Percentiles rank a stretch among this genome's conserved stretches.
These are phyloP conservation scores for Fonsecaea multimorphosa DNA, from an alignment of 2,329 filamentous ascomycete species.

Conservation along the genomic window DNA sequence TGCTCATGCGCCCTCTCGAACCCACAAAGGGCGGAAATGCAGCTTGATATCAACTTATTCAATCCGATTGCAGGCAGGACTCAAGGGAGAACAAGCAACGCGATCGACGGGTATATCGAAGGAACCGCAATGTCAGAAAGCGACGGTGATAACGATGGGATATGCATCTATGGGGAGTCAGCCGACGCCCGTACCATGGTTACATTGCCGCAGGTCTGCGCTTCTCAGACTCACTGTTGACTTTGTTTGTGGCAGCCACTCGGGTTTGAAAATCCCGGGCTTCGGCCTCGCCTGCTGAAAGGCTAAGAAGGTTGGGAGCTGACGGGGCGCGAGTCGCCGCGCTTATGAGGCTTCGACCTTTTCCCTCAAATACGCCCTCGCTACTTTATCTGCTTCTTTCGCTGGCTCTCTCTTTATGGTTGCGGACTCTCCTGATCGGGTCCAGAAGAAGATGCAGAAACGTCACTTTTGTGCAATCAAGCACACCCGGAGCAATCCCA, in stretches of 20 bases:
- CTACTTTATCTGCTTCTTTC: neutral
- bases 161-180: neutral
- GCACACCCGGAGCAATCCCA: neutral
- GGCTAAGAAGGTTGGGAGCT: neutral
- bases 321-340: neutral
- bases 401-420: neutral
- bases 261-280: neutral
- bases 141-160: neutral
- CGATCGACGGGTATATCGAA: neutral
- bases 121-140: neutral
- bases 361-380: neutral
- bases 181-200: neutral
- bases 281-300: neutral
- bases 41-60: neutral
- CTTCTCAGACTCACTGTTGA: neutral
- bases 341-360: neutral
- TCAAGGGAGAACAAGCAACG: neutral
- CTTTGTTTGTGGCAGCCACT: neutral
- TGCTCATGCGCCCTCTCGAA: neutral
- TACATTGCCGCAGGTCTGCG: neutral
- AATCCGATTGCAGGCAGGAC: neutral
- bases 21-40: neutral
- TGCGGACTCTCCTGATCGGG: neutral
- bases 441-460: neutral
- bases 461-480: neutral